A percentile compares a stretch with the other conserved stretches of the same genome.
These are phyloP conservation scores for Clarireedia paspali DNA, from an alignment of 2,329 filamentous ascomycete species.

Conservation along the genomic window DNA sequence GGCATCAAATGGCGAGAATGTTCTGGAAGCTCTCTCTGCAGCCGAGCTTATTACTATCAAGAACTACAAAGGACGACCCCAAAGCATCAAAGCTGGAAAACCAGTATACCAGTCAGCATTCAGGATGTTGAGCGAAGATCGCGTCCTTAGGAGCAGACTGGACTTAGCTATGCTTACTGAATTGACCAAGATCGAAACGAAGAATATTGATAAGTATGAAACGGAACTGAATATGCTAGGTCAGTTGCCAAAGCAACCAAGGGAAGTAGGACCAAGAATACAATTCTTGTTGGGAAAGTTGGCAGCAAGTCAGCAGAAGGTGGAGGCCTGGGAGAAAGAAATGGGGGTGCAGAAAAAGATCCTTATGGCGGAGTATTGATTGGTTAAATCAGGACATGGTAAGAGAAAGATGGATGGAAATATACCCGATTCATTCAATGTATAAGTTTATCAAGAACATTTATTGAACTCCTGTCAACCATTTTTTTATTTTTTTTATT, in stretches of 20 bases:
- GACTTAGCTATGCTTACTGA: slow-evolving; percentile 64
- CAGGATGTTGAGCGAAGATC: slow-evolving; percentile 59
- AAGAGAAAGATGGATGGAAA: not conserved
- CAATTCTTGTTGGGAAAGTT: slow-evolving; percentile 70
- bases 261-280: slow-evolving; percentile 58
- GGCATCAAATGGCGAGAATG: slow-evolving; percentile 58
- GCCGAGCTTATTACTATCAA: slow-evolving; percentile 78
- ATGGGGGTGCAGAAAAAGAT: slow-evolving; percentile 66
- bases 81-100: slow-evolving; percentile 69
- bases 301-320: slow-evolving; percentile 63
- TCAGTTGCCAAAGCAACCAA: slow-evolving; percentile 60
- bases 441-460: not conserved
- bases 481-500: not conserved
- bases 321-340: slow-evolving; percentile 66
- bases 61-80: slow-evolving; percentile 67
- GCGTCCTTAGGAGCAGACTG: slow-evolving; percentile 65
- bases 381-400: not conserved
- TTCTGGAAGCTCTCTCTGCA: slow-evolving; percentile 72
- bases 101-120: slow-evolving; percentile 86
- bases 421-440: slow-evolving; percentile 16
- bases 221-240: slow-evolving; percentile 67
- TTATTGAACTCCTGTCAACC: not conserved
- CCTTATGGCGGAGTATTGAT: slow-evolving; percentile 41
- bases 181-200: slow-evolving; percentile 62
- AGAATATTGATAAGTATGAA: slow-evolving; percentile 72